phyloP scores from a whole-genome alignment of 179 eudicot species.

The Corrigiola litoralis region DNA sequence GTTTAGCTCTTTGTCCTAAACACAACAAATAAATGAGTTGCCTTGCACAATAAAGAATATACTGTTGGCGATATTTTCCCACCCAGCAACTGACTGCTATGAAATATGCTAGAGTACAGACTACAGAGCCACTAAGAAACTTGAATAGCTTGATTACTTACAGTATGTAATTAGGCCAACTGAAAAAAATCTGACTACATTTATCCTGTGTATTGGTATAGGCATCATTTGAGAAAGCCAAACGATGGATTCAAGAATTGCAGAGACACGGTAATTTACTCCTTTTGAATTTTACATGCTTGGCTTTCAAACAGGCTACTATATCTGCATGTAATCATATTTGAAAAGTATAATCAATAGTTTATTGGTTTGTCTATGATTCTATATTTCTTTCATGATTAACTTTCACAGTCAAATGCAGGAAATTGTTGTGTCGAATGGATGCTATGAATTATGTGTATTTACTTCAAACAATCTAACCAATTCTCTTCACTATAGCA shows the following conservation, averaged over 20 bases:
- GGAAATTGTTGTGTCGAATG: not conserved
- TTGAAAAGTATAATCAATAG: too few species aligned
- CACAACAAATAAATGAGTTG: too few species aligned
- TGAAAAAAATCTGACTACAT: not conserved
- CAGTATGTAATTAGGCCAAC: not conserved
- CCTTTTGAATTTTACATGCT: not conserved
- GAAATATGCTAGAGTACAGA: too few species aligned
- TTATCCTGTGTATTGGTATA: conserved; percentile 27
- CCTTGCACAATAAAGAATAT: too few species aligned
- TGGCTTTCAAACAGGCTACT: not conserved
- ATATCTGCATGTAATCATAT: too few species aligned
- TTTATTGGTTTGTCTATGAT: too few species aligned
- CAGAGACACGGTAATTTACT: conserved; percentile 53
- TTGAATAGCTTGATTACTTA: too few species aligned
- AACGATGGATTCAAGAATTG: conserved; percentile 63
- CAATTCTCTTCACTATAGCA: conserved; percentile 12
- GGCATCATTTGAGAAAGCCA: conserved; percentile 65
- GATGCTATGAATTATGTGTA: not conserved
- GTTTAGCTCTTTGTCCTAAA: too few species aligned
- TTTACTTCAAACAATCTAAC: not conserved
- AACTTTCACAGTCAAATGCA: not conserved
- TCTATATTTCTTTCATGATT: too few species aligned
- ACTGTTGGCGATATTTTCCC: too few species aligned
- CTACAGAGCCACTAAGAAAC: too few species aligned
- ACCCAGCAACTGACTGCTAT: too few species aligned